These are phyloP conservation scores for Hibiscus mutabilis DNA, from an alignment of 345 rosid genomes.

Conservation along the genomic window DNA sequence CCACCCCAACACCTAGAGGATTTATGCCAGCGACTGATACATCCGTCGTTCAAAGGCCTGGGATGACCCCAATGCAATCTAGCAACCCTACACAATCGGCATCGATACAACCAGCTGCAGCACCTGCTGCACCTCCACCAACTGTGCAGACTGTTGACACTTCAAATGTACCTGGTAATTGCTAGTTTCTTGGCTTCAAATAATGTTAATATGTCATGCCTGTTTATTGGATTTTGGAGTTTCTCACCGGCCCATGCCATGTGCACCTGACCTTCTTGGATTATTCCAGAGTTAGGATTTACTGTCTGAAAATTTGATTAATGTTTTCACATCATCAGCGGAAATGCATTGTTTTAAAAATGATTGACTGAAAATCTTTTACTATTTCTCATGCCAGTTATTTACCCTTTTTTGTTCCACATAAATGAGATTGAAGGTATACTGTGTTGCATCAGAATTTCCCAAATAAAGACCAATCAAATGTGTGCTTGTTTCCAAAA, in stretches of 20 bases:
- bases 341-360: no score
- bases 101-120: slow-evolving; percentile 43
- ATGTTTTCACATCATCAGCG: background rate
- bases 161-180: slow-evolving; percentile 77
- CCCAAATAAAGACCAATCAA: background rate
- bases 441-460: background rate
- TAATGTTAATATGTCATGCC: background rate
- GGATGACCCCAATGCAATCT: slow-evolving; percentile 51
- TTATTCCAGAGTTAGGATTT: background rate
- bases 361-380: background rate
- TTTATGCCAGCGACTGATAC: slow-evolving; percentile 61
- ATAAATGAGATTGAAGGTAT: background rate
- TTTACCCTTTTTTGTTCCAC: background rate
- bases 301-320: background rate
- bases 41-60: slow-evolving; percentile 65
- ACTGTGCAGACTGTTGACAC: slow-evolving; percentile 89
- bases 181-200: background rate
- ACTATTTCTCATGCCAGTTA: background rate
- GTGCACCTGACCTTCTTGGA: no score
- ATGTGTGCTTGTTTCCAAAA: background rate
- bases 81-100: slow-evolving; percentile 53
- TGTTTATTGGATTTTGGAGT: slow-evolving; percentile 6
- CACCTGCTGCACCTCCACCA: slow-evolving; percentile 80
- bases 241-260: no score
- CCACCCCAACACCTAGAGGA: slow-evolving; percentile 33